Base-by-base conservation (phyloP, 331 rosid genomes). In the Cucumis variabilis region DNA sequence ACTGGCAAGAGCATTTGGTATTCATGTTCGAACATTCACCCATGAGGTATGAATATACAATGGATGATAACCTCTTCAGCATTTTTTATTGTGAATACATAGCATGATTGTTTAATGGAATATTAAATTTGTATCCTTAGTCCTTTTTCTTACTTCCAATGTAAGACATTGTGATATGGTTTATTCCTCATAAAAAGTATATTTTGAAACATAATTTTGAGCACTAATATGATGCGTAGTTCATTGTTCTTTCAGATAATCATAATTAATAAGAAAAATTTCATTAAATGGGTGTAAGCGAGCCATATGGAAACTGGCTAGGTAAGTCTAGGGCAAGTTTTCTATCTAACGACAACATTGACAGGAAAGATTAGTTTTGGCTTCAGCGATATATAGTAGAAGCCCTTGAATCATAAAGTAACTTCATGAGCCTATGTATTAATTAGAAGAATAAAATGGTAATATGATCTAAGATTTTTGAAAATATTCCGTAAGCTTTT, bases 1-100 rank as follows among this genome's bases (percentile, higher is more conserved):
- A 92, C 92, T 97, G 90, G 99, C 98, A 84, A 93, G 99, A 90
- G 99, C 98, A 62, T 95, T 97, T 93, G 98, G 99, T 85, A 95
- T 97, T 90, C 98, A 98, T 88, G 96, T 95, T 90, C 94, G 97
- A 90, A 95, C 98, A 86, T 94, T 94, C 88, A 97, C 99, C 14
- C 98, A 94, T 15, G 98, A 97, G 99, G 99, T 97, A 88, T 53
- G 89, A 53, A 55, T 30, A 70, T 73, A 25, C 60, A 37, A 81
- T 76, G 53, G 51, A 15, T 85, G 82, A 24, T 69, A 27, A 28
- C 24, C 87, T 85, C n/a, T 24, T 30, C 65, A 74, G 15, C 46
- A n/a, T 84, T 67, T 8, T 3, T 9, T 10, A 50, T 25, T 17
- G 50, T 27, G 46, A 12, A 12, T 50, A 85, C 63, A 17, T 80